phyloP scores from a whole-genome alignment of 2,329 filamentous ascomycete species.

The Hymenoscyphus fraxineus region DNA sequence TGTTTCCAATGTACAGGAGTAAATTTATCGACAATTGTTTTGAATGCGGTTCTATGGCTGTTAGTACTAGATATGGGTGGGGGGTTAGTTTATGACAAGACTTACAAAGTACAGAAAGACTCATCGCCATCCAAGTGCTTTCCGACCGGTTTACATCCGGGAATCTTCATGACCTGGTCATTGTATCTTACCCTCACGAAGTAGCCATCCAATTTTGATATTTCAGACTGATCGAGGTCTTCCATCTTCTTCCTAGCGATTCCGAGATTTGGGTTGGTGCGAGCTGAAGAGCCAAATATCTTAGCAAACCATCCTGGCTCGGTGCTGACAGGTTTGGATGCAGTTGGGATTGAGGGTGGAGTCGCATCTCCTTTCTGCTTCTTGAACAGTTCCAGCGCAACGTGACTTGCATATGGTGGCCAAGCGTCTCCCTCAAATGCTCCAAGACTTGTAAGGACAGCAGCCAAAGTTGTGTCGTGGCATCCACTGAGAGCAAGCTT shows the following conservation, averaged over 20 bases:
- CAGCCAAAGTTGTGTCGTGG: slow-evolving; percentile 90
- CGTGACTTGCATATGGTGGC: slow-evolving; percentile 90
- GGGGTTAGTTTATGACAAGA: slow-evolving; percentile 13
- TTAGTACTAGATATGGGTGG: background rate
- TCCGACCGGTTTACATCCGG: slow-evolving; percentile 70
- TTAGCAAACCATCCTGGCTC: slow-evolving; percentile 27
- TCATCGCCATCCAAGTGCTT: slow-evolving; percentile 86
- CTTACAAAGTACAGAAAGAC: slow-evolving; percentile 84
- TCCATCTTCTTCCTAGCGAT: slow-evolving; percentile 59
- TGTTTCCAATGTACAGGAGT: slow-evolving; percentile 76
- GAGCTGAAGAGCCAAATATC: slow-evolving; percentile 23
- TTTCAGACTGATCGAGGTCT: slow-evolving; percentile 55
- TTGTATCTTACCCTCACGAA: slow-evolving; percentile 93
- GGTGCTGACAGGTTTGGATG: slow-evolving; percentile 7
- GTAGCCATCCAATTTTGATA: slow-evolving; percentile 63
- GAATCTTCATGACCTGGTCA: slow-evolving; percentile 74
- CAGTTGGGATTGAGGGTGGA: slow-evolving; percentile 19
- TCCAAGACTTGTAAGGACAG: slow-evolving; percentile 71
- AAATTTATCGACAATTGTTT: slow-evolving; percentile 84
- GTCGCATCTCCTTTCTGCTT: slow-evolving; percentile 38
- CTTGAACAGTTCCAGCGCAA: slow-evolving; percentile 87
- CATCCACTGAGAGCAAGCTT: slow-evolving; percentile 80
- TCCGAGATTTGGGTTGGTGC: slow-evolving; percentile 33
- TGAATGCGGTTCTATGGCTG: slow-evolving; percentile 70
- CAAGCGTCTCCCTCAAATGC: slow-evolving; percentile 70